Percentiles rank a stretch among this genome's conserved stretches.
These are phyloP conservation scores for Babesia bigemina DNA, from an alignment of 169 alveolate genomes.

Conservation along the genomic window DNA sequence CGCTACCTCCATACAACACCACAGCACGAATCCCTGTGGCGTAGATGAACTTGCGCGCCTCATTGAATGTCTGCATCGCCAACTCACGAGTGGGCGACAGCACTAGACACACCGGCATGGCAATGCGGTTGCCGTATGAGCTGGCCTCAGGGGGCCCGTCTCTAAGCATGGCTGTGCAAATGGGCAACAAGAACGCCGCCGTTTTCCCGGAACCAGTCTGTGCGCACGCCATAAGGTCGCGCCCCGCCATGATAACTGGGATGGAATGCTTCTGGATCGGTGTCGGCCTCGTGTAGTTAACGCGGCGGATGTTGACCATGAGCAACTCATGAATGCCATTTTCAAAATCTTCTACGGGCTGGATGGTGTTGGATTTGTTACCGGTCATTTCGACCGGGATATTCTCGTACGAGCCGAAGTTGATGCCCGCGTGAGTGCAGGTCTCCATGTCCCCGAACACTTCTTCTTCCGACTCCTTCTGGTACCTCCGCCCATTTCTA, in stretches of 20 bases:
- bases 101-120: constrained; percentile 74
- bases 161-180: constrained; percentile 86
- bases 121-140: constrained; percentile 60
- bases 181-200: constrained; percentile 95
- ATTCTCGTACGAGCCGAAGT: constrained; percentile 83
- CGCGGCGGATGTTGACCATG: constrained; percentile 76
- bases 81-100: constrained; percentile 76
- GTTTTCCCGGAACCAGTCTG: constrained; percentile 99
- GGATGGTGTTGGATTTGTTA: constrained; percentile 69
- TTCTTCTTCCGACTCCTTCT: constrained; percentile 81
- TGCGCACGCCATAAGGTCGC: constrained; percentile 96
- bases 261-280: constrained; percentile 94
- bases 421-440: constrained; percentile 81
- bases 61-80: constrained; percentile 84
- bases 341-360: constrained; percentile 78
- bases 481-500: constrained; percentile 80
- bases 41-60: constrained; percentile 87
- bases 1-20: constrained; percentile 91
- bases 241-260: constrained; percentile 89
- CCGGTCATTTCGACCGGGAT: constrained; percentile 89
- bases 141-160: constrained; percentile 82
- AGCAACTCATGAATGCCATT: constrained; percentile 73
- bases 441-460: constrained; percentile 77
- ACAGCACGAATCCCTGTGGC: constrained; percentile 91
- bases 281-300: constrained; percentile 91